These are phyloP conservation scores for Persicaria tinctoria DNA, from an alignment of 148 eudicot species.

Conservation along the genomic window DNA sequence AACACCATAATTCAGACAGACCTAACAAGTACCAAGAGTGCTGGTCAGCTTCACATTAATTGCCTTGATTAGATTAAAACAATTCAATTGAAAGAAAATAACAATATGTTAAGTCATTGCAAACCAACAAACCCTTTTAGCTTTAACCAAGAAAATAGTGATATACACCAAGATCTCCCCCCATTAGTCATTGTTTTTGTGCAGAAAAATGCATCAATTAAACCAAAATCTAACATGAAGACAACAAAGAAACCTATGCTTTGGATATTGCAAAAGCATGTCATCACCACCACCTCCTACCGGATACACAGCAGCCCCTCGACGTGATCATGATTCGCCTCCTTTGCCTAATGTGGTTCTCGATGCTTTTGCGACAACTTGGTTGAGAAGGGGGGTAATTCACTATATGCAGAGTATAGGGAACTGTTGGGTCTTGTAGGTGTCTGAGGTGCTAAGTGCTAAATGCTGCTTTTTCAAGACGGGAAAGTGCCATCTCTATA, in stretches of 20 bases:
- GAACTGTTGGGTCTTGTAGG: not conserved
- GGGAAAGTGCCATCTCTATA: not conserved
- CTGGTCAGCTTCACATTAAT: not conserved
- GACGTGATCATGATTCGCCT: not conserved
- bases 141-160: not conserved
- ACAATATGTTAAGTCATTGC: not conserved
- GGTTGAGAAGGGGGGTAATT: not conserved
- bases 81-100: not conserved
- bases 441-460: not conserved
- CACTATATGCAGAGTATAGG: not conserved
- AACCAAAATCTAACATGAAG: not conserved
- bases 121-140: not conserved
- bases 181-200: not conserved
- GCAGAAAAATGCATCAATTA: not conserved
- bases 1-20: not conserved
- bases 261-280: constrained; percentile 6
- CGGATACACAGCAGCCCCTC: not conserved
- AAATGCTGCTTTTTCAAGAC: not conserved
- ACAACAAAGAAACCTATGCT: not conserved
- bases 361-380: constrained; percentile 2
- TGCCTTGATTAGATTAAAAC: not conserved
- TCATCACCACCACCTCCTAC: constrained; percentile 8
- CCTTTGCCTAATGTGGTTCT: constrained; percentile 1
- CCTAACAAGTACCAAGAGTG: not conserved
- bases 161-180: constrained; percentile 3